A percentile compares a stretch with the other conserved stretches of the same genome.
Evolutionary conservation across 495 filamentous ascomycete genomes (phyloP).

Genomic region (Talaromyces borbonicus): DNA sequence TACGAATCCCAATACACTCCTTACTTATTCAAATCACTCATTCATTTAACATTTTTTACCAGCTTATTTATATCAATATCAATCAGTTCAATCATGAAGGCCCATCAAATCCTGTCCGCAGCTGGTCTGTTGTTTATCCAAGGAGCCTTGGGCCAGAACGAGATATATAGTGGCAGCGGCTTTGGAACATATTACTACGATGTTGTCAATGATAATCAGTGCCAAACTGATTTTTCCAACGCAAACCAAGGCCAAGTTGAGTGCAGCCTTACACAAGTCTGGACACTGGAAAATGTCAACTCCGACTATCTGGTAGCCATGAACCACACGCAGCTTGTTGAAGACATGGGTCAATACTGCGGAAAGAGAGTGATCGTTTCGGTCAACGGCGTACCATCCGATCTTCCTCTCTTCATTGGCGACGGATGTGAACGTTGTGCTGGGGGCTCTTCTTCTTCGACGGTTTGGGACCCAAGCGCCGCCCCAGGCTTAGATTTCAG

Average conservation of each 20-base stretch:
- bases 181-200: constrained; percentile 14
- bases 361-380: constrained; percentile 11
- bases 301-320: constrained; percentile 13
- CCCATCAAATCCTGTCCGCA: background rate
- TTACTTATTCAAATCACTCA: background rate
- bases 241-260: constrained; percentile 9
- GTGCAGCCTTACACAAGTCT: constrained; percentile 7
- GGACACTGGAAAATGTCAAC: constrained; percentile 10
- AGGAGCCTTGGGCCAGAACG: background rate
- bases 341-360: constrained; percentile 10
- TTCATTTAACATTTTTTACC: background rate
- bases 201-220: constrained; percentile 7
- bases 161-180: constrained; percentile 5
- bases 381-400: constrained; percentile 10
- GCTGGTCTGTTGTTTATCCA: background rate
- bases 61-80: background rate
- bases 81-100: background rate
- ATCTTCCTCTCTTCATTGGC: constrained; percentile 11
- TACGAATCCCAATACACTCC: no score
- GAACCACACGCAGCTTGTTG: constrained; percentile 9
- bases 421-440: constrained; percentile 13
- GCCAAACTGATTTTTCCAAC: constrained; percentile 6
- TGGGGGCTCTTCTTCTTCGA: background rate
- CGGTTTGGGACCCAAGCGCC: constrained; percentile 4
- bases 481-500: constrained; percentile 11